These are phyloP conservation scores for Leucogyrophana mollusca DNA, from an alignment of 768 basidiomycete species.

Conservation along the genomic window DNA sequence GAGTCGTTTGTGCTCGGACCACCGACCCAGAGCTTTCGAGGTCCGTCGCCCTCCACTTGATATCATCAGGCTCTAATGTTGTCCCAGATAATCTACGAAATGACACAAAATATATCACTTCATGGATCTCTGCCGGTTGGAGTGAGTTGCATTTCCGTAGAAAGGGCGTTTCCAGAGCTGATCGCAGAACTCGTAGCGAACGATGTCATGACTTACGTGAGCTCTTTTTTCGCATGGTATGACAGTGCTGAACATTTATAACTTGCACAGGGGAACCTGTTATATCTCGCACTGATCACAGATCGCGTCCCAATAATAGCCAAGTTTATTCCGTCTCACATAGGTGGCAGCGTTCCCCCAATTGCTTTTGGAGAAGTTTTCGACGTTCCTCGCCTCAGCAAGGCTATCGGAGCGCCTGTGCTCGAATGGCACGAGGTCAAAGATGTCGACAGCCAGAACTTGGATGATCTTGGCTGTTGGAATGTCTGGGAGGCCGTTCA, in stretches of 20 bases:
- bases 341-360: slow-evolving; percentile 46
- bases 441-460: slow-evolving; percentile 34
- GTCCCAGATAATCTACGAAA: slow-evolving; percentile 57
- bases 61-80: not conserved
- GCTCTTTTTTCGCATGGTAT: slow-evolving; percentile 10
- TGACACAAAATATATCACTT: slow-evolving; percentile 65
- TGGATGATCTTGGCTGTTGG: slow-evolving; percentile 27
- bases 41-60: slow-evolving; percentile 24
- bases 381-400: slow-evolving; percentile 51
- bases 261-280: slow-evolving; percentile 51
- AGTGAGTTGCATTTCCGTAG: slow-evolving; percentile 41
- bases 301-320: slow-evolving; percentile 59
- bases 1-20: slow-evolving; percentile 36
- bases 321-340: slow-evolving; percentile 57
- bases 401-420: slow-evolving; percentile 43
- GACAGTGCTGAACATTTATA: not conserved
- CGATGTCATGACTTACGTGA: slow-evolving; percentile 73
- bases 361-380: slow-evolving; percentile 61
- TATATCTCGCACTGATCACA: slow-evolving; percentile 59
- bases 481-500: slow-evolving; percentile 19
- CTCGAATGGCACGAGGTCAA: slow-evolving; percentile 69
- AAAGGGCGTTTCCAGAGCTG: not conserved
- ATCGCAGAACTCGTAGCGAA: slow-evolving; percentile 46
- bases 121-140: slow-evolving; percentile 80
- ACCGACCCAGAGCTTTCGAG: slow-evolving; percentile 59